Percentiles rank a stretch among this genome's conserved stretches.
Conservation (phyloP, 306 rosid species). For the Ormosia emarginata region DNA sequence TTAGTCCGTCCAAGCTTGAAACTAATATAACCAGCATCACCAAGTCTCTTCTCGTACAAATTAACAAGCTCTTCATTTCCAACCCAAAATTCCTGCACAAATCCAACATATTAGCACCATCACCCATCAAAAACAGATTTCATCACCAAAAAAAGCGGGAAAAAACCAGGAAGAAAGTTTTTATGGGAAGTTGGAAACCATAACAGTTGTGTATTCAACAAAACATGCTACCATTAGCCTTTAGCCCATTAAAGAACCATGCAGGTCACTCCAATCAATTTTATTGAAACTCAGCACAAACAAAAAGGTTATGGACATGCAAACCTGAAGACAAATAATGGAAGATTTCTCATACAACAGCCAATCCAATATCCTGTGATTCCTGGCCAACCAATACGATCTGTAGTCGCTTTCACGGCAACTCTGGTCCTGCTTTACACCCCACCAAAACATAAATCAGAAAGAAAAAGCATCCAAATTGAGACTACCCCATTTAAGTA, state of each 20-base stretch:
- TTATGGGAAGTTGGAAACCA: background rate
- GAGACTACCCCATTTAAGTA: background rate
- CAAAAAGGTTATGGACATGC: background rate
- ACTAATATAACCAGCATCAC: slow-evolving; percentile 64
- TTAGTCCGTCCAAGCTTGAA: slow-evolving; percentile 86
- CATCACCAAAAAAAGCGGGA: background rate
- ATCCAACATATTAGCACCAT: slow-evolving; percentile 13
- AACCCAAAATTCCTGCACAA: slow-evolving; percentile 70
- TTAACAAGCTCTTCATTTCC: slow-evolving; percentile 74
- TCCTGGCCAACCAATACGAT: slow-evolving; percentile 70
- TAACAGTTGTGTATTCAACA: background rate
- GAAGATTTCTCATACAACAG: slow-evolving; percentile 79
- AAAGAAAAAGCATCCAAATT: background rate
- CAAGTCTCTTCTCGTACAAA: slow-evolving; percentile 69
- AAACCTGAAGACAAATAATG: slow-evolving; percentile 94
- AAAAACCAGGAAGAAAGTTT: background rate
- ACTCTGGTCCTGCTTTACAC: slow-evolving; percentile 51
- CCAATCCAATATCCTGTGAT: slow-evolving; percentile 73
- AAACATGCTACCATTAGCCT: background rate
- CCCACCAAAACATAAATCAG: background rate
- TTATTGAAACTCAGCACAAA: background rate
- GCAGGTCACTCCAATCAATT: background rate
- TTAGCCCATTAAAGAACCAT: background rate
- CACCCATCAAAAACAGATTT: background rate
- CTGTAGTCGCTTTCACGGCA: slow-evolving; percentile 75